Evolutionary conservation across 192 early-diverging fungal species (phyloP).

Genomic region (Backusella sp.): DNA sequence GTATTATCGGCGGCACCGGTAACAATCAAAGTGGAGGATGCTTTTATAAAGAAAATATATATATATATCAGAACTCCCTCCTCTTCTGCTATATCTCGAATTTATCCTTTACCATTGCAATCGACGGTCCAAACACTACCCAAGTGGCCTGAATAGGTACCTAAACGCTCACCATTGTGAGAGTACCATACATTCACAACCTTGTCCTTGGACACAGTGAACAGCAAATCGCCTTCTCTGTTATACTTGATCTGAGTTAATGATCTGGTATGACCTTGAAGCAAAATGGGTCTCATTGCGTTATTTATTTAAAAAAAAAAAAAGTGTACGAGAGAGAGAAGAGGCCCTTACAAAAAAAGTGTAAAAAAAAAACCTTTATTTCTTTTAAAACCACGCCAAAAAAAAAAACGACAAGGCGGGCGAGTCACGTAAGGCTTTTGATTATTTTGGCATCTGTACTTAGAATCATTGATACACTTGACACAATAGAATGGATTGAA

Average conservation of each 20-base stretch:
- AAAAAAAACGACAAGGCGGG: no score
- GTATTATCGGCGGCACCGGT: constrained; percentile 93
- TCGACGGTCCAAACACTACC: constrained; percentile 96
- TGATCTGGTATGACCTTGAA: constrained; percentile 95
- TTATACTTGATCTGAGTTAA: constrained; percentile 99
- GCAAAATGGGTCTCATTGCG: constrained; percentile 86
- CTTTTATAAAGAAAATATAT: constrained; percentile 37
- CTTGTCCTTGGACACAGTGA: constrained; percentile 94
- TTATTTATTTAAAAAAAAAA: neutral
- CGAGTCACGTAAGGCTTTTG: neutral
- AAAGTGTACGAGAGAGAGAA: neutral
- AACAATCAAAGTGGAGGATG: constrained; percentile 69
- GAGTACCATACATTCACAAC: constrained; percentile 95
- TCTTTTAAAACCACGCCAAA: neutral
- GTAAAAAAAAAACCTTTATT: neutral
- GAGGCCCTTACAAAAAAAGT: neutral
- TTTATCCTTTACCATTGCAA: constrained; percentile 68
- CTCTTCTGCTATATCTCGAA: neutral
- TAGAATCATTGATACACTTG: no score
- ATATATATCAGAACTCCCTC: neutral
- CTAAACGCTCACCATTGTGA: constrained; percentile 96
- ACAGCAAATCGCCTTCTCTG: constrained; percentile 94
- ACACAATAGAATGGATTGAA: no score
- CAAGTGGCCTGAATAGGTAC: constrained; percentile 89
- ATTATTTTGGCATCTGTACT: no score